These are phyloP conservation scores for Diaporthe vaccinii DNA, from an alignment of 2,329 filamentous ascomycete genomes.

Conservation along the genomic window DNA sequence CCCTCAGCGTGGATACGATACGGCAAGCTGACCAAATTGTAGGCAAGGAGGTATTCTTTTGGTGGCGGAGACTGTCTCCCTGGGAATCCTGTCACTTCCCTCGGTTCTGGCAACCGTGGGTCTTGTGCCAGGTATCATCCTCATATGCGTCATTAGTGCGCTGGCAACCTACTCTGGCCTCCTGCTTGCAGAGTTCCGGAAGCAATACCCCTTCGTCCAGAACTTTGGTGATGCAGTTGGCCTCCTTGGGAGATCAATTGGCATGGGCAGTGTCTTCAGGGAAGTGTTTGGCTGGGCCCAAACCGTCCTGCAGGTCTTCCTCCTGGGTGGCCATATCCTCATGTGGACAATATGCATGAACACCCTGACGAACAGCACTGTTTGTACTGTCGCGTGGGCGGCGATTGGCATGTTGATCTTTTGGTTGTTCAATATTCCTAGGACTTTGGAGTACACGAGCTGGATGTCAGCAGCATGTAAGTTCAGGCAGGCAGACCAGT, in stretches of 20 bases:
- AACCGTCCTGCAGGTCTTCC: constrained; percentile 67
- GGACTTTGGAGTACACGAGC: constrained; percentile 73
- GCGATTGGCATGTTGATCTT: constrained; percentile 70
- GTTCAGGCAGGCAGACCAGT: constrained; percentile 34
- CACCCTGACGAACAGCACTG: constrained; percentile 69
- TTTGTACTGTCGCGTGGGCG: constrained; percentile 74
- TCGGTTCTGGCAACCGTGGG: constrained; percentile 30
- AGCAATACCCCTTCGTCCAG: constrained; percentile 51
- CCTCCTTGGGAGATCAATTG: constrained; percentile 51
- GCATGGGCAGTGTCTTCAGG: constrained; percentile 60
- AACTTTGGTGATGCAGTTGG: constrained; percentile 69
- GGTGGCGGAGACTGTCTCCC: constrained; percentile 20
- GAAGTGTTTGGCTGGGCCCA: constrained; percentile 64
- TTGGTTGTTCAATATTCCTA: constrained; percentile 69
- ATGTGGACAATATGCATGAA: constrained; percentile 41
- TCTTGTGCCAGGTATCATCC: constrained; percentile 22
- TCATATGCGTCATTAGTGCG: constrained; percentile 4
- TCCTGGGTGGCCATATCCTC: constrained; percentile 70
- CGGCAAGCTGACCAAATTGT: background rate
- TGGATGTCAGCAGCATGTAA: constrained; percentile 70
- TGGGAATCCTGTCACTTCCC: constrained; percentile 23
- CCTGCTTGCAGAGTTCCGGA: constrained; percentile 27
- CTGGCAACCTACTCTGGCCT: constrained; percentile 23
- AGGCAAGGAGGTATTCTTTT: constrained; percentile 26
- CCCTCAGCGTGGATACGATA: no score